A percentile compares a stretch with the other conserved stretches of the same genome.
These are phyloP conservation scores for Phlebiopsis flavidoalba DNA, from an alignment of 768 basidiomycete species.

Conservation along the genomic window DNA sequence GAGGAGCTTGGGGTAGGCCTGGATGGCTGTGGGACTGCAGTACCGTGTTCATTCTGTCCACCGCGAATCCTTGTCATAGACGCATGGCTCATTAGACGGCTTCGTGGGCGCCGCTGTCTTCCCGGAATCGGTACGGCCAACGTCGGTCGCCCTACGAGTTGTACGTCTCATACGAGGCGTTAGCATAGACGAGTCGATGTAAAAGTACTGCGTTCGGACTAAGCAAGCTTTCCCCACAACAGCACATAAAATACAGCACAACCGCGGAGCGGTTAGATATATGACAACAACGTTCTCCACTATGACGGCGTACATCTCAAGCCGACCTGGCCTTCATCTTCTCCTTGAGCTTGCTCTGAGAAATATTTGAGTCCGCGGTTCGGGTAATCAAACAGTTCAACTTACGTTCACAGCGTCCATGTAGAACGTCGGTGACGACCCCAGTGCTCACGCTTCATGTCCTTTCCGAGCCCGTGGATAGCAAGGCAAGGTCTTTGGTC, in stretches of 20 bases:
- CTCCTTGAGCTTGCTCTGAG: constrained; percentile 23
- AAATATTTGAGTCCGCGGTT: not conserved
- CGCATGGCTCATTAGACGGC: constrained; percentile 23
- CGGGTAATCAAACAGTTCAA: not conserved
- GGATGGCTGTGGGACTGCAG: no score
- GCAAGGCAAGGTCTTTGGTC: constrained; percentile 98
- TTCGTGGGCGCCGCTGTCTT: constrained; percentile 1
- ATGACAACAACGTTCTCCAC: not conserved
- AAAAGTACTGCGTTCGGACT: no score
- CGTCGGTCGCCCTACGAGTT: not conserved
- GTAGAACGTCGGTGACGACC: constrained; percentile 90
- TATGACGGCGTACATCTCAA: not conserved
- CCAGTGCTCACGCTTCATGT: constrained; percentile 93
- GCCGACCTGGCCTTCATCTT: constrained; percentile 16
- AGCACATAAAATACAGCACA: no score
- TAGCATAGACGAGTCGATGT: no score
- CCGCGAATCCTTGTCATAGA: constrained; percentile 47
- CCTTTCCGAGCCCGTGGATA: constrained; percentile 82
- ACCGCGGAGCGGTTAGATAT: not conserved
- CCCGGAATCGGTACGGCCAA: not conserved
- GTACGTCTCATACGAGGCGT: no score
- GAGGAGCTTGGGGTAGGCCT: constrained; percentile 47
- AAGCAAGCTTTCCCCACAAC: no score
- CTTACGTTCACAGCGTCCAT: constrained; percentile 90
- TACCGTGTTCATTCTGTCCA: constrained; percentile 41